Base-by-base conservation (phyloP, 1,284 basidiomycete genomes). In the Exobasidium rhododendri region DNA sequence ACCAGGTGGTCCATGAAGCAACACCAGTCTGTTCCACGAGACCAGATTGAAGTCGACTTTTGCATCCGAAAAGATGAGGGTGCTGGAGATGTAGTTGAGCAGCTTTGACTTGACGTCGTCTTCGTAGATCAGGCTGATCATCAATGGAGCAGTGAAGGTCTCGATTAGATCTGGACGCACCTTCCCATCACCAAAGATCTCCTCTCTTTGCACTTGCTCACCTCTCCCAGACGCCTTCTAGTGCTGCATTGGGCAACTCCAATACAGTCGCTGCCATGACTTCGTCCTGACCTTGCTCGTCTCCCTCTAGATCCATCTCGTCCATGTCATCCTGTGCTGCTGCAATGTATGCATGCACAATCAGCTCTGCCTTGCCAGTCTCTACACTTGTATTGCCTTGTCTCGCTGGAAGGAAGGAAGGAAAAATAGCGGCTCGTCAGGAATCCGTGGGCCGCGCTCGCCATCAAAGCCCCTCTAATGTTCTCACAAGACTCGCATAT, bases 1-100 rank as follows among this genome's bases (percentile, higher is more conserved):
- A 0, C 96, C 94, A 0, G 96, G 94, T 11, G 96, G 96, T 0
- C 96, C 96, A 79, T 98, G 94, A 13, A 99, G 83, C 1, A 99
- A 83, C 0, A 97, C 88, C 2, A 98, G 88, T 1, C 84, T 84
- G 79, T 97, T 97, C 92, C 93, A 97, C 0, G 91, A 89, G 26
- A 97, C 88, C 26, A 97, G 83, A 74, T 97, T 94, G 79, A 89
- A 89, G 77, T 97, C 90, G 31, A 98, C 87, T 63, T 87, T 85
- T 2, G 88, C 88, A 73, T 96, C 92, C 32, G 91, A 92, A 73
- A 98, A 88, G 17, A 91, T 81, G 35, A 97, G 84, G 0, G 94
- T 96, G 6, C 94, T 91, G 81, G 94, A 88, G 67, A 97, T 96
- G 80, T 97, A 97, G 78, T 92, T 88, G 59, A 98, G 84, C 11